Evolutionary conservation across 345 rosid species (phyloP), one percentile per base, ranked within the genome.

Genomic region (Capsella bursapastoris): DNA sequence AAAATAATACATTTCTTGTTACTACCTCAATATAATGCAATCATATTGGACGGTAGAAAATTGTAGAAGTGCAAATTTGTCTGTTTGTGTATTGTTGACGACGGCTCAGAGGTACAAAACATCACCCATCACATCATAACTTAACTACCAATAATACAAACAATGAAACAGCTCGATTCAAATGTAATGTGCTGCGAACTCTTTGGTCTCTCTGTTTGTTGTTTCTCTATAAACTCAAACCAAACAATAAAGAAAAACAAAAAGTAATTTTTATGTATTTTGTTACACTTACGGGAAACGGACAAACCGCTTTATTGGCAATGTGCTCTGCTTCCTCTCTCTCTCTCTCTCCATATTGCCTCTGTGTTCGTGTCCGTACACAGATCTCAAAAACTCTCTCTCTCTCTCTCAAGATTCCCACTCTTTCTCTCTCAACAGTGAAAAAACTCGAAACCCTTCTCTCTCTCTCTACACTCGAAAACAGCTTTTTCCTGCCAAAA

Each of bases 281-380:
- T 55, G 4, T 53, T 55, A 56, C 18, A 28, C 27, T 75, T 75
- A 65, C 68, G 71, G 79, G 79, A 76, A 82, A 81, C 66, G 67
- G 85, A 75, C 86, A 80, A 82, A 72, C 79, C 74, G 78, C 81
- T 86, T 88, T 80, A 74, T 78, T 78, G 82, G 79, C 78, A 70
- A 57, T 72, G 70, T 85, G 85, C 76, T 77, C 80, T 83, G 82
- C 69, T 80, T 68, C 70, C 69, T 80, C 65, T 70, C 0, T 48
- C 75, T 79, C 62, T 31, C 34, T 32, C 2, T 49, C 75, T 79
- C 62, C 53, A 57, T 29, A 22, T 27, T 55, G 14, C 50, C 66
- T 70, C 67, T 58, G 66, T 72, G 68, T 62, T 62, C 47, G 74
- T 71, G 77, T 77, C 77, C 22, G 40, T 55, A 66, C 57, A 59